phyloP scores from a whole-genome alignment of 1,284 basidiomycete genomes.

The Pterula multifida region DNA sequence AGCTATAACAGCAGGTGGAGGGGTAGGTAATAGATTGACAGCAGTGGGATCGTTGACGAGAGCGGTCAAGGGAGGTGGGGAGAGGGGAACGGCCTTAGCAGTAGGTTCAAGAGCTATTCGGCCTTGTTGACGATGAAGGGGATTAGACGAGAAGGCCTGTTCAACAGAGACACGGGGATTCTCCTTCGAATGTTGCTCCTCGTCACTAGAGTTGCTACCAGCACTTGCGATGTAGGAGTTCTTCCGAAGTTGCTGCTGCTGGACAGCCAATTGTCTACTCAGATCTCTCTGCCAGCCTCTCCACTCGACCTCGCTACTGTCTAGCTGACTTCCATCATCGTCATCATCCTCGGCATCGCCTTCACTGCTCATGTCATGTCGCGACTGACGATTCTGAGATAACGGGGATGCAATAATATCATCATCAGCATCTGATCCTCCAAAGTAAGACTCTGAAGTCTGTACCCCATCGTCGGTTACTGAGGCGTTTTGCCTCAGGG shows the following conservation, averaged over 20 bases:
- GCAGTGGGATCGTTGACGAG: not conserved
- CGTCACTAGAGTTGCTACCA: not conserved
- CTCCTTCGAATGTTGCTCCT: not conserved
- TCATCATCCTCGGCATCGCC: not conserved
- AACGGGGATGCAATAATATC: not conserved
- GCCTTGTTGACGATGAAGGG: not conserved
- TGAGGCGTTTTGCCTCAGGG: not conserved
- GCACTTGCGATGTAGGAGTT: not conserved
- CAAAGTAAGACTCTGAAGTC: not conserved
- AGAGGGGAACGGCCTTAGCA: not conserved
- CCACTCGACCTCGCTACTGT: not conserved
- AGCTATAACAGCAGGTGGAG: not conserved
- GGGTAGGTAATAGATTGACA: not conserved
- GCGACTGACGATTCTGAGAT: not conserved
- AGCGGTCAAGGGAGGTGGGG: not conserved
- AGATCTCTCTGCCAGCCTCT: constrained; percentile 1
- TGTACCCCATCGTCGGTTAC: not conserved
- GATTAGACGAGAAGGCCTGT: not conserved
- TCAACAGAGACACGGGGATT: not conserved
- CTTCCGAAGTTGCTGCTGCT: not conserved
- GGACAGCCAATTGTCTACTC: not conserved
- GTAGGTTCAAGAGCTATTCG: not conserved
- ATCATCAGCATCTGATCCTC: not conserved
- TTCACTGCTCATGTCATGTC: not conserved
- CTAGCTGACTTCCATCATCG: not conserved